Evolutionary conservation across 192 early-diverging fungal genomes (phyloP), one percentile per base, ranked within the genome.

Genomic region (Radiomyces spectabilis): DNA sequence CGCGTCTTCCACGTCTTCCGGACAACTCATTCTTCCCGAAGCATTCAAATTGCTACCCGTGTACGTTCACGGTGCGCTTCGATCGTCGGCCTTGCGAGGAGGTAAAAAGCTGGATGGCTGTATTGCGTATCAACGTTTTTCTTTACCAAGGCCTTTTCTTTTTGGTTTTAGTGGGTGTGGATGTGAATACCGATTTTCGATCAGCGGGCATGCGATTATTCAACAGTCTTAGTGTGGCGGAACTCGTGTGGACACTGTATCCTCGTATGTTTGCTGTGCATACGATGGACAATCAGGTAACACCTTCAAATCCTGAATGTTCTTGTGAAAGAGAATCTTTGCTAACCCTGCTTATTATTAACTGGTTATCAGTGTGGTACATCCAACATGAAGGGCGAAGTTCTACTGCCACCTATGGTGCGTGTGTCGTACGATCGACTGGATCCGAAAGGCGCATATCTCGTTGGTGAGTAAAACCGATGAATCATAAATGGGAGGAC

Each of bases 1-100:
- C 57, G 95, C 95, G 3, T 83, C 90, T 4, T 83, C 88, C 8
- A 95, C 90, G 6, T 83, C 92, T 5, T 88, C 95, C 3, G 95
- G 94, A 25, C 96, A 95, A 75, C 77, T 99, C 6, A 99, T 99
- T 57, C 72, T 99, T 43, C 95, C 96, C 24, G 96, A 99, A 61
- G 83, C 92, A 0, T 94, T 86, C 74, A 99, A 99, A 69, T 77
- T 99, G 41, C 80, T 88, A 33, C 95, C 96, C 18, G 75, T 97
- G 35, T 97, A 93, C 72, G 76, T 82, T 5, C 78, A 95, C 39
- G 71, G 90, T 19, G 65, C 98, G 51, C 72, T 94, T 19, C 94
- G 95, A 65, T 84, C 80, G 39, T 79, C 80, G 40, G 80, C 91
- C 2, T 81, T 99, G 55, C 83, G 93, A 41, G 80, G 65, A 27